Percentiles rank a stretch among this genome's conserved stretches.
Conservation (phyloP, 805 yeast species). For the Candida saitoana region DNA sequence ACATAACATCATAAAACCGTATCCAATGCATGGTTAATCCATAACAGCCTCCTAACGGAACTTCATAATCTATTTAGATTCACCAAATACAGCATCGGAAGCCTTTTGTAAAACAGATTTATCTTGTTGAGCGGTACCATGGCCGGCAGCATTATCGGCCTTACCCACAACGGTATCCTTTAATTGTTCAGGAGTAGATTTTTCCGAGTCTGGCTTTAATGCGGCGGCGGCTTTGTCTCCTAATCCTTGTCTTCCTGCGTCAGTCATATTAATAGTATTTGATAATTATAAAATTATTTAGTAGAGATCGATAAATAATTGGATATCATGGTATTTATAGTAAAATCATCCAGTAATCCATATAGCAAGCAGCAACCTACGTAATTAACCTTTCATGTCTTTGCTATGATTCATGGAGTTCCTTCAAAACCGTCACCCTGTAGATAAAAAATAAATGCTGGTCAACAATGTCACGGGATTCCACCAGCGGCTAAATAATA, state of each 20-base stretch:
- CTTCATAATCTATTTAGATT: slow-evolving; percentile 7
- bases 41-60: too few relatives aligned
- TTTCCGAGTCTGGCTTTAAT: slow-evolving; percentile 40
- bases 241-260: slow-evolving; percentile 41
- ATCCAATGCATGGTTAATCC: too few relatives aligned
- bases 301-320: too few relatives aligned
- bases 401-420: too few relatives aligned
- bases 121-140: slow-evolving; percentile 29
- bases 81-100: slow-evolving; percentile 42
- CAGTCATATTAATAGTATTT: slow-evolving; percentile 26
- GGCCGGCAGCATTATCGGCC: slow-evolving; percentile 35
- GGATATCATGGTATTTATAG: too few relatives aligned
- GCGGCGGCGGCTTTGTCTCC: slow-evolving; percentile 35
- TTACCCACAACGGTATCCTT: slow-evolving; percentile 36
- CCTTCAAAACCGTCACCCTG: too few relatives aligned
- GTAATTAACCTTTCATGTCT: too few relatives aligned
- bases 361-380: too few relatives aligned
- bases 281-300: not conserved
- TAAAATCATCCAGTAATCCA: too few relatives aligned
- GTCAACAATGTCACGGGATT: not conserved
- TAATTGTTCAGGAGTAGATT: slow-evolving; percentile 32
- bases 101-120: slow-evolving; percentile 42
- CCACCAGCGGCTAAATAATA: not conserved
- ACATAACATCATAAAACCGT: too few relatives aligned
- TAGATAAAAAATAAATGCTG: too few relatives aligned